Conservation (phyloP, 1,139 yeast species). For the Sugiyamaella castrensis region DNA sequence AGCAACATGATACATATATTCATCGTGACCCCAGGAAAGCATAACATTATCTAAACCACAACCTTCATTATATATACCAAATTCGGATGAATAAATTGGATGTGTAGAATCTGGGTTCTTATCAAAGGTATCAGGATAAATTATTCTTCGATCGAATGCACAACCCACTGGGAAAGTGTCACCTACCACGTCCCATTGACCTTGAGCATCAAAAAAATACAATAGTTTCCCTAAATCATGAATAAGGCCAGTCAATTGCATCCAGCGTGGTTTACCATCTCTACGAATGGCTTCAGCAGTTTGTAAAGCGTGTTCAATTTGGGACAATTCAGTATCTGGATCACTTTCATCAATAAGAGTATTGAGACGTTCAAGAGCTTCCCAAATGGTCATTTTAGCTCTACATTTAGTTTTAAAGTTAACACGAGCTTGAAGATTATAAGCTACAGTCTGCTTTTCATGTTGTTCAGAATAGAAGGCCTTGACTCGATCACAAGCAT, state of each 20-base stretch:
- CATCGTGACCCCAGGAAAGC: slow-evolving; percentile 81
- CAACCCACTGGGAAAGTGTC: slow-evolving; percentile 79
- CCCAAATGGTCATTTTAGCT: slow-evolving; percentile 71
- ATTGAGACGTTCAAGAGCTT: slow-evolving; percentile 60
- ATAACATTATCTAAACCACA: slow-evolving; percentile 70
- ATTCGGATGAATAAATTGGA: slow-evolving; percentile 63
- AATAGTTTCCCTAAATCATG: slow-evolving; percentile 69
- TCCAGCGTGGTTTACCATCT: slow-evolving; percentile 72
- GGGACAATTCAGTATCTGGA: slow-evolving; percentile 72
- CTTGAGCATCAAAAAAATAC: slow-evolving; percentile 66
- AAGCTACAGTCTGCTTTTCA: slow-evolving; percentile 67
- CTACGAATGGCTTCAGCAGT: slow-evolving; percentile 72
- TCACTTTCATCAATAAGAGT: slow-evolving; percentile 67
- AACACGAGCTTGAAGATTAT: slow-evolving; percentile 66
- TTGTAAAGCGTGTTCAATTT: slow-evolving; percentile 72
- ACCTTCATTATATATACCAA: slow-evolving; percentile 61
- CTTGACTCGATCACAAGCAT: slow-evolving; percentile 67
- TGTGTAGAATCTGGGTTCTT: slow-evolving; percentile 59
- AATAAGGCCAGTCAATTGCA: slow-evolving; percentile 67
- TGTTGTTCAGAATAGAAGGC: slow-evolving; percentile 68
- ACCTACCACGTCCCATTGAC: slow-evolving; percentile 84
- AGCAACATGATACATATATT: slow-evolving; percentile 71
- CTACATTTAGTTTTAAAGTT: slow-evolving; percentile 63
- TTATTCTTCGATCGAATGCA: slow-evolving; percentile 56
- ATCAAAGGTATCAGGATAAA: slow-evolving; percentile 57